Percentiles rank a stretch among this genome's conserved stretches.
phyloP scores from a whole-genome alignment of 345 rosid species.

The Linum trigynum region DNA sequence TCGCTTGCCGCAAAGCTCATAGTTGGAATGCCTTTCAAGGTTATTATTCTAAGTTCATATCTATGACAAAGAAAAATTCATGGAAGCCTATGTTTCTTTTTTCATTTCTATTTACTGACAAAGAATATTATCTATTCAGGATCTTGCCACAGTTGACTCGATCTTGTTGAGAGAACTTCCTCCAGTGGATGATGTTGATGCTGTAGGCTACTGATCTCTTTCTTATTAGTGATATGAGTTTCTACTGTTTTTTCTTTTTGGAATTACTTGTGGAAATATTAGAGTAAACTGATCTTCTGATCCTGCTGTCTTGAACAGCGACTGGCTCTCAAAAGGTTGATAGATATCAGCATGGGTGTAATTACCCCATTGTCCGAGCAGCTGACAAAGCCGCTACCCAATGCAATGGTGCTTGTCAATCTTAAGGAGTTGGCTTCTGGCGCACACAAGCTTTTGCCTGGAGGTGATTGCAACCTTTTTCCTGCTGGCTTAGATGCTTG shows the following conservation, averaged over 20 bases:
- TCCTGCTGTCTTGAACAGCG: slow-evolving; percentile 40
- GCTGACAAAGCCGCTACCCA: slow-evolving; percentile 85
- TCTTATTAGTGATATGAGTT: not conserved
- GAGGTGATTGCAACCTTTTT: slow-evolving; percentile 43
- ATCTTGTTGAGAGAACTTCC: slow-evolving; percentile 83
- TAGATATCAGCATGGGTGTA: slow-evolving; percentile 90
- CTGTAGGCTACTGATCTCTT: slow-evolving; percentile 40
- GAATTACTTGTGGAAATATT: slow-evolving; percentile 4
- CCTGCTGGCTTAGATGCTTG: slow-evolving; percentile 1
- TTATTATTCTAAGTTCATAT: slow-evolving; percentile 18
- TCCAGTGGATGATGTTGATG: slow-evolving; percentile 62
- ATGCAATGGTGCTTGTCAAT: slow-evolving; percentile 86
- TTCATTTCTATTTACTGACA: slow-evolving; percentile 14
- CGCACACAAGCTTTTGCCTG: slow-evolving; percentile 90
- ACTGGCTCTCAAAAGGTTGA: slow-evolving; percentile 83
- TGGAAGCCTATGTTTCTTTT: not conserved
- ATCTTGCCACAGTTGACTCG: slow-evolving; percentile 90
- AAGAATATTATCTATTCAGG: slow-evolving; percentile 34
- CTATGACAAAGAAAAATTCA: not conserved
- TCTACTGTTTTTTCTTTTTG: not conserved
- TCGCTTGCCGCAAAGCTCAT: slow-evolving; percentile 86
- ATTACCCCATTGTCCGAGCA: slow-evolving; percentile 89
- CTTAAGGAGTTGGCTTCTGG: slow-evolving; percentile 81
- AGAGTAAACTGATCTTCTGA: slow-evolving; percentile 14
- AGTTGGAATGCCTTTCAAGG: slow-evolving; percentile 99